Evolutionary conservation across 768 basidiomycete species (phyloP), one percentile per base, ranked within the genome.

Genomic region (Chalciporus piperatus): DNA sequence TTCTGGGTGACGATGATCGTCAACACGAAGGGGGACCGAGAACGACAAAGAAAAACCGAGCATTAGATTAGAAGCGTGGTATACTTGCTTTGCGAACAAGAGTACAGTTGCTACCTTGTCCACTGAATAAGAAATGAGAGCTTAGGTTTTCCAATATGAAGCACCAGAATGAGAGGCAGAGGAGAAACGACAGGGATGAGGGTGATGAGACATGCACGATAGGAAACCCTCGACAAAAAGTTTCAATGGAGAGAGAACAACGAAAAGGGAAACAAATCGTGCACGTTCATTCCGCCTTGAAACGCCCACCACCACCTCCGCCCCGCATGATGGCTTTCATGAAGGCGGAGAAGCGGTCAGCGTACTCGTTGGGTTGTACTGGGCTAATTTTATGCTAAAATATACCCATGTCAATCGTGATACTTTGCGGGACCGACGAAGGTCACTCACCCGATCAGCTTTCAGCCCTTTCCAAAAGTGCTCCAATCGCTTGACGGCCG

Each of bases 331-430:
- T 78, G 20, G 88, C 86, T 65, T 83, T 85, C 84, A 94, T 86
- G 60, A 94, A 94, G 22, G 75, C 52, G 69, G 90, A 85, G 78
- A 99, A 98, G 41, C 97, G 83, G 33, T 90, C 82, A 4, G 83
- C 87, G 65, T 99, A 98, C 59, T 95, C 90, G 7, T 70, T 59
- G 0, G 97, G 93, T 3, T 87, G 87, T 2, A 98, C 92, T 6
- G 95, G 92, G 47, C 92, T 95, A 59, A 98, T 98, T 66, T 90
- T 95, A 64, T 94, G 92, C 93, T 97, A 59, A 10, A 56, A 14
- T 57, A 51, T 20, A 45, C 22, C 47, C 56, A 50, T 3, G 16
- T 23, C 17, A 28, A 9, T 32, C 13, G 25, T 30, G 28, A 7
- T 7, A 11, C 11, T 7, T 8, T 30, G 28, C 28, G 28, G 8